A percentile compares a stretch with the other conserved stretches of the same genome.
These are phyloP conservation scores for Cladophialophora psammophila DNA, from an alignment of 2,329 filamentous ascomycete genomes.

Conservation along the genomic window DNA sequence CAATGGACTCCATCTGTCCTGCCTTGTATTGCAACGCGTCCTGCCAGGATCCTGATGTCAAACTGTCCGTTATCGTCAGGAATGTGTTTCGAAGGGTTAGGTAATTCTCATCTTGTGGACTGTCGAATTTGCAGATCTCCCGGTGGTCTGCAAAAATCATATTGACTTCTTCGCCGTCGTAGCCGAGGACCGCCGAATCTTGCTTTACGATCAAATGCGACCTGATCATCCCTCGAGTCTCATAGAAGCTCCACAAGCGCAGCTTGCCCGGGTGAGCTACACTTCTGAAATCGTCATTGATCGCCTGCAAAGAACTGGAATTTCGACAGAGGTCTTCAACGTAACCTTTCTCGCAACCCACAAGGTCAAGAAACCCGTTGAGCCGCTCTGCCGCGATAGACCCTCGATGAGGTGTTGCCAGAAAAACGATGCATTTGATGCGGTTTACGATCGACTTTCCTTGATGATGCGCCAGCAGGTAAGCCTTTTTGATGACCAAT, in stretches of 20 bases:
- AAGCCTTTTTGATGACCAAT: constrained; percentile 45
- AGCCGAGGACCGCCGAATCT: constrained; percentile 46
- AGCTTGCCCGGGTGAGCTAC: not conserved
- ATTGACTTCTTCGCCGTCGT: constrained; percentile 42
- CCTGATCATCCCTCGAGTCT: constrained; percentile 10
- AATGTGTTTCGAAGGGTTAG: constrained; percentile 45
- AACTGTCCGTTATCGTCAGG: constrained; percentile 38
- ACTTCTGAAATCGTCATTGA: constrained; percentile 14
- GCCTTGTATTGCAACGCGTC: constrained; percentile 2
- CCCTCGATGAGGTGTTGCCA: constrained; percentile 10
- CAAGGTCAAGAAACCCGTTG: constrained; percentile 2
- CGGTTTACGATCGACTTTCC: not conserved
- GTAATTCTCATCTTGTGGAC: constrained; percentile 45
- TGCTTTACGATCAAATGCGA: constrained; percentile 45
- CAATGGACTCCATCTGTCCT: constrained; percentile 8
- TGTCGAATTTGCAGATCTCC: constrained; percentile 49
- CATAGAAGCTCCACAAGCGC: constrained; percentile 16
- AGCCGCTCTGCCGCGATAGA: not conserved
- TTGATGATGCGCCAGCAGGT: constrained; percentile 9
- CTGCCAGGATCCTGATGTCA: not conserved
- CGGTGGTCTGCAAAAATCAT: constrained; percentile 48
- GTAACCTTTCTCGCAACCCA: not conserved
- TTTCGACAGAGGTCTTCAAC: constrained; percentile 6
- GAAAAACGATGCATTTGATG: constrained; percentile 2
- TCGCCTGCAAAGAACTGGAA: not conserved